A percentile compares a stretch with the other conserved stretches of the same genome.
Evolutionary conservation across 148 eudicot species (phyloP).

Genomic region (Salicornia ramosissima): DNA sequence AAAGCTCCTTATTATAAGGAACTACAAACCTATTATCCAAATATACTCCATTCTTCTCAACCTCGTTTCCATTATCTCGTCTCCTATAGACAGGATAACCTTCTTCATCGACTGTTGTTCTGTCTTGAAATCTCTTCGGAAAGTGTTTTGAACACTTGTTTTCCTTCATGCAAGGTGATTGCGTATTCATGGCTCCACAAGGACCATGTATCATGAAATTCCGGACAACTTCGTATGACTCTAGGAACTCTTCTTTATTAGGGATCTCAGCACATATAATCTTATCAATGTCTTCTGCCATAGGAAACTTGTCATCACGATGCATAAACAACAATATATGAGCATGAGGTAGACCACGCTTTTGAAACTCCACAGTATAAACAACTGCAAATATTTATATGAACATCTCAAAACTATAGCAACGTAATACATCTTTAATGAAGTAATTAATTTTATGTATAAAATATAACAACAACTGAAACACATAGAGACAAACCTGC

Average conservation of each 20-base stretch:
- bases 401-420: neutral
- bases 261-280: neutral
- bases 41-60: too few species aligned
- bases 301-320: too few species aligned
- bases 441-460: neutral
- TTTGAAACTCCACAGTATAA: too few species aligned
- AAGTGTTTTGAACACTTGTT: neutral
- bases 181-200: neutral
- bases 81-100: too few species aligned
- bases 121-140: too few species aligned
- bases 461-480: neutral
- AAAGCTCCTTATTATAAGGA: too few species aligned
- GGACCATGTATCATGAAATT: neutral
- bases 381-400: neutral
- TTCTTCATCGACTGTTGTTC: too few species aligned
- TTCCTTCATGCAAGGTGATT: neutral
- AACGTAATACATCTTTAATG: neutral
- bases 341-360: too few species aligned
- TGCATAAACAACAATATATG: too few species aligned
- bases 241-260: neutral
- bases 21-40: too few species aligned
- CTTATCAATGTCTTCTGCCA: too few species aligned
- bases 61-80: too few species aligned
- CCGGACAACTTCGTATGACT: neutral
- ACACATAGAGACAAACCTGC: slow-evolving; percentile 13